These are phyloP conservation scores for Pulicaria dysenterica DNA, from an alignment of 129 eudicot species.

Conservation along the genomic window DNA sequence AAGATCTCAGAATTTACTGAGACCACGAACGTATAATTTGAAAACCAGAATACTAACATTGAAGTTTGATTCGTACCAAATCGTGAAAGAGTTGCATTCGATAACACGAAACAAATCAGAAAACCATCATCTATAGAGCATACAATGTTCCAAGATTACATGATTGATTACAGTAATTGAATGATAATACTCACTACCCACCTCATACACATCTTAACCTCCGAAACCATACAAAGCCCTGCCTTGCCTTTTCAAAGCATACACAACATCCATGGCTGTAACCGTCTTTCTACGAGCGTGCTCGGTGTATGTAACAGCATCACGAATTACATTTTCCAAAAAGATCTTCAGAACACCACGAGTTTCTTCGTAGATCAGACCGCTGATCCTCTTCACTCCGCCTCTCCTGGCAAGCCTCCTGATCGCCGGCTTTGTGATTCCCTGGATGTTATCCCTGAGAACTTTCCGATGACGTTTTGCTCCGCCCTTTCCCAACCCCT, in stretches of 20 bases:
- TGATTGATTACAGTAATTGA: constrained; percentile 14
- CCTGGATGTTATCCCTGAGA: constrained; percentile 34
- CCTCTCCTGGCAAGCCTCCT: constrained; percentile 38
- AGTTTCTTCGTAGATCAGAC: constrained; percentile 30
- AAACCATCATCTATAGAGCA: too few species aligned
- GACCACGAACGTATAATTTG: too few species aligned
- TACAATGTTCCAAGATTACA: not conserved
- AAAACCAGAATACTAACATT: too few species aligned
- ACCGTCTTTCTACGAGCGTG: constrained; percentile 33
- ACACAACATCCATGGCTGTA: constrained; percentile 33
- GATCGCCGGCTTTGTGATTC: constrained; percentile 34
- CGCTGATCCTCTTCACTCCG: constrained; percentile 34
- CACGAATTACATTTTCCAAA: constrained; percentile 37
- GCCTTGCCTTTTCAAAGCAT: constrained; percentile 32
- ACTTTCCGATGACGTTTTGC: constrained; percentile 36
- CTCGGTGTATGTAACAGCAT: constrained; percentile 35
- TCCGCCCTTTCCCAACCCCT: constrained; percentile 36
- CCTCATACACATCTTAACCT: not conserved
- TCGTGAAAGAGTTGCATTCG: too few species aligned
- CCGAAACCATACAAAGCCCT: constrained; percentile 24
- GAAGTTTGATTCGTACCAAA: too few species aligned
- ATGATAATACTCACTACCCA: not conserved
- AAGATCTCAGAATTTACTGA: too few species aligned
- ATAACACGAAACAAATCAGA: not conserved
- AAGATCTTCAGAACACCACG: constrained; percentile 36